Conservation (phyloP, 768 basidiomycete species). For the Boletus sp. region DNA sequence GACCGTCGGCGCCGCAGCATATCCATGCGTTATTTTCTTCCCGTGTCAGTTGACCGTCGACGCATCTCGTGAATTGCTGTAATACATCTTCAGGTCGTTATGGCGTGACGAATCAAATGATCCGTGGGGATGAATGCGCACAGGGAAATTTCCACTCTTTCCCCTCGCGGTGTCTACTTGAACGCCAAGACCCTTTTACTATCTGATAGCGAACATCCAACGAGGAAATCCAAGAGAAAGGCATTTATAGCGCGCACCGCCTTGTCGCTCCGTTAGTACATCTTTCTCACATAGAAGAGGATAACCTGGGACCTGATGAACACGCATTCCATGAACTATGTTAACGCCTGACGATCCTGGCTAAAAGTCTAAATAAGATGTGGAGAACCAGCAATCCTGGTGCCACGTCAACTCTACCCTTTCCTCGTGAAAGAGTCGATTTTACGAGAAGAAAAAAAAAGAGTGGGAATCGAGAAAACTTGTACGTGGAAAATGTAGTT, state of each 20-base stretch:
- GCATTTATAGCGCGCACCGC: slow-evolving; percentile 29
- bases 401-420: slow-evolving; percentile 20
- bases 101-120: slow-evolving; percentile 9
- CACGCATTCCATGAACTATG: slow-evolving; percentile 9
- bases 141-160: slow-evolving; percentile 16
- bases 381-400: neutral
- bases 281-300: slow-evolving; percentile 17
- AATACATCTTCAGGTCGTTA: neutral
- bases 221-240: slow-evolving; percentile 20
- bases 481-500: slow-evolving; percentile 8
- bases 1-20: slow-evolving; percentile 12
- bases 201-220: slow-evolving; percentile 5
- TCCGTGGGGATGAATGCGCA: slow-evolving; percentile 5
- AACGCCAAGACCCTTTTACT: slow-evolving; percentile 10
- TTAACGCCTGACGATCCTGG: slow-evolving; percentile 19
- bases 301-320: slow-evolving; percentile 14
- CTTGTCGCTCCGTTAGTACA: slow-evolving; percentile 7
- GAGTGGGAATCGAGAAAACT: slow-evolving; percentile 5
- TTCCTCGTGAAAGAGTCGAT: neutral
- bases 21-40: neutral
- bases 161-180: slow-evolving; percentile 17
- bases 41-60: slow-evolving; percentile 2
- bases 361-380: slow-evolving; percentile 28
- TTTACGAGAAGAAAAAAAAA: slow-evolving; percentile 2
- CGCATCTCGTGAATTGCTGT: neutral